Evolutionary conservation across 352 stramenopile species (phyloP).

Genomic region (Pythium dissimile): DNA sequence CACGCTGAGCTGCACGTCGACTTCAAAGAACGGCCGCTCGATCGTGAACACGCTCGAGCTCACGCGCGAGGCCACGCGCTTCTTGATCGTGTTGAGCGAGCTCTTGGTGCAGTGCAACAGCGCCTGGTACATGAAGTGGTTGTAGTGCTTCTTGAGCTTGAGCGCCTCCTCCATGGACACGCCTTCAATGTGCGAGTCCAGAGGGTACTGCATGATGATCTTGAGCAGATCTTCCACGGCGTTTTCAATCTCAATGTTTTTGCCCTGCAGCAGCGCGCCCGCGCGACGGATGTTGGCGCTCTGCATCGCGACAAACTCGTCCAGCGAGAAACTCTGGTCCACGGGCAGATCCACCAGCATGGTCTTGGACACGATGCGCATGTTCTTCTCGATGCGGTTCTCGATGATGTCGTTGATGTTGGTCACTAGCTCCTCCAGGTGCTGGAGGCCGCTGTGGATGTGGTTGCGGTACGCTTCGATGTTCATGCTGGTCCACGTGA

Average conservation of each 20-base stretch:
- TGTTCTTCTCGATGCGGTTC: constrained; percentile 99
- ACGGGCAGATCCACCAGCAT: constrained; percentile 96
- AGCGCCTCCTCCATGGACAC: constrained; percentile 92
- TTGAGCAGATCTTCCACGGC: constrained; percentile 97
- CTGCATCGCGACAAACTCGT: constrained; percentile 98
- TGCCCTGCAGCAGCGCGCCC: constrained; percentile 93
- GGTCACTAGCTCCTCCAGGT: constrained; percentile 96
- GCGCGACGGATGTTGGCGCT: constrained; percentile 91
- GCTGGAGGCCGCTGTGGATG: constrained; percentile 90
- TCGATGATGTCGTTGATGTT: constrained; percentile 99
- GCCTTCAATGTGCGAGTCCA: constrained; percentile 94
- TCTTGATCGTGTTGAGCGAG: constrained; percentile 98
- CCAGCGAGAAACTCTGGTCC: constrained; percentile 95
- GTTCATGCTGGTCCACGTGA: constrained; percentile 99
- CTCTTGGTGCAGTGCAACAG: constrained; percentile 98
- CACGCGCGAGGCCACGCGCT: constrained; percentile 92
- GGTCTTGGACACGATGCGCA: constrained; percentile 97
- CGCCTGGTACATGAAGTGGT: constrained; percentile 99
- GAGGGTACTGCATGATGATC: constrained; percentile 93
- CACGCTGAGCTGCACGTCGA: constrained; percentile 95
- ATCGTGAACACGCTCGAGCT: constrained; percentile 88
- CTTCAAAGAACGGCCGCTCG: constrained; percentile 97
- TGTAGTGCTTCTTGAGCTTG: constrained; percentile 98
- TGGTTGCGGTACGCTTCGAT: constrained; percentile 98
- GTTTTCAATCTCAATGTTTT: constrained; percentile 98